Percentiles rank a stretch among this genome's conserved stretches.
These are phyloP conservation scores for Kurtzmaniella fragi DNA, from an alignment of 805 yeast species.

Conservation along the genomic window DNA sequence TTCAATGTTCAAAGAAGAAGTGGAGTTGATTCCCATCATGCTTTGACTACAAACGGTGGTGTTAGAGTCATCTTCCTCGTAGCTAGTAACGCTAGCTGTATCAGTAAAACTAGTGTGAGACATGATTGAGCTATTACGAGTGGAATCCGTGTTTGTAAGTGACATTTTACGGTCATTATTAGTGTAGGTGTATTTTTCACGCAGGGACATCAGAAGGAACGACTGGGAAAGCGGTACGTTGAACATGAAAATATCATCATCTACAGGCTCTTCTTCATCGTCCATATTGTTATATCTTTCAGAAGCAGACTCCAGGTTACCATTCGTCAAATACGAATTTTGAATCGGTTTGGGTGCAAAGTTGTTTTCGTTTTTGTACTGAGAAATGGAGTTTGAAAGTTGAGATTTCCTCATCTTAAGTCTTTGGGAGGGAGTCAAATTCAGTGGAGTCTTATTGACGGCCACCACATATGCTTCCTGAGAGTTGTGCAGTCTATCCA, in stretches of 20 bases:
- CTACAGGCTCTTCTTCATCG: constrained; percentile 9
- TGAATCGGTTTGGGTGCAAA: neutral
- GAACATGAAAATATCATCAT: constrained; percentile 46
- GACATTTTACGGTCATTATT: constrained; percentile 15
- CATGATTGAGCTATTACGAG: constrained; percentile 43
- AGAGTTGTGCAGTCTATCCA: constrained; percentile 5
- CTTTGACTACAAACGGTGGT: neutral
- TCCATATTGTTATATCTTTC: constrained; percentile 8
- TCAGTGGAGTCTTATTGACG: constrained; percentile 18
- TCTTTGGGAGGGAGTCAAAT: constrained; percentile 27
- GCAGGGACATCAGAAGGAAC: constrained; percentile 32
- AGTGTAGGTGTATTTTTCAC: constrained; percentile 25
- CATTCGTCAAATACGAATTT: too few relatives aligned
- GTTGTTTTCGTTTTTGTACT: constrained; percentile 8
- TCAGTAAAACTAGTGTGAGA: constrained; percentile 24
- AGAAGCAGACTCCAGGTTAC: too few relatives aligned
- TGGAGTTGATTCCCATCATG: neutral
- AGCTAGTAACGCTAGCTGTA: constrained; percentile 6
- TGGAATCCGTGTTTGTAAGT: constrained; percentile 27
- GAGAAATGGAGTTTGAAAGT: constrained; percentile 18
- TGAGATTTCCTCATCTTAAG: constrained; percentile 20
- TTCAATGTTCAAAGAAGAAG: constrained; percentile 6
- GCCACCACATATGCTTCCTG: constrained; percentile 13
- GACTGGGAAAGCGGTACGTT: constrained; percentile 65
- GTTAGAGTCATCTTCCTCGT: constrained; percentile 3